phyloP scores from a whole-genome alignment of 352 stramenopile genomes.

The Phytopythium aichiense region DNA sequence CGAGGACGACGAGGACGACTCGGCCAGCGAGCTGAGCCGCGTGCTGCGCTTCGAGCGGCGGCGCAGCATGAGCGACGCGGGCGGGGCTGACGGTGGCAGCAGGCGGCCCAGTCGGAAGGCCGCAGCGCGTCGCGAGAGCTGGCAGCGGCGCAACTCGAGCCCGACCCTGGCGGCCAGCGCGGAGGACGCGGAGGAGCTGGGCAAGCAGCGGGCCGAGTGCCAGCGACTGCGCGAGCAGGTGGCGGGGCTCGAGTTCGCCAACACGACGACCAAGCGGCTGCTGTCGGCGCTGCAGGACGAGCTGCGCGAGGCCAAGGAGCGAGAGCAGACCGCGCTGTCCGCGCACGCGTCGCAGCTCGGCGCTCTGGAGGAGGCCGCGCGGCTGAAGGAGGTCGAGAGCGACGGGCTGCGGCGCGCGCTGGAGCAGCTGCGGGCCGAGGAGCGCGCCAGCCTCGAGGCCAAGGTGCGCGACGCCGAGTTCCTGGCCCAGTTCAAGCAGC shows the following conservation, averaged over 20 bases:
- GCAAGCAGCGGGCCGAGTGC: constrained; percentile 36
- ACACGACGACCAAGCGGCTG: constrained; percentile 20
- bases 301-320: constrained; percentile 15
- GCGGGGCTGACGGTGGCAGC: not conserved
- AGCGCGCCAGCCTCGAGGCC: constrained; percentile 17
- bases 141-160: not conserved
- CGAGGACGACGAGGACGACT: not conserved
- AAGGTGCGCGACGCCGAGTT: constrained; percentile 36
- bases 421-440: constrained; percentile 25
- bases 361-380: constrained; percentile 21
- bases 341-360: constrained; percentile 16
- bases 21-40: constrained; percentile 5
- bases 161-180: not conserved
- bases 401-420: constrained; percentile 26
- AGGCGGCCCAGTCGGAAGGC: not conserved
- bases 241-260: constrained; percentile 23
- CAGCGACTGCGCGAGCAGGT: constrained; percentile 38
- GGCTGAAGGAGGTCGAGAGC: constrained; percentile 22
- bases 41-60: constrained; percentile 5
- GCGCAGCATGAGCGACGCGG: constrained; percentile 1
- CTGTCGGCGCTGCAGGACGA: constrained; percentile 29
- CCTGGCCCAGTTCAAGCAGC: constrained; percentile 53
- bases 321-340: constrained; percentile 14
- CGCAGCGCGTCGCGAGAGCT: not conserved
- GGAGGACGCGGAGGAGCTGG: not conserved